These are phyloP conservation scores for Mucor lusitanicus DNA, from an alignment of 371 early-diverging fungal species.

Conservation along the genomic window DNA sequence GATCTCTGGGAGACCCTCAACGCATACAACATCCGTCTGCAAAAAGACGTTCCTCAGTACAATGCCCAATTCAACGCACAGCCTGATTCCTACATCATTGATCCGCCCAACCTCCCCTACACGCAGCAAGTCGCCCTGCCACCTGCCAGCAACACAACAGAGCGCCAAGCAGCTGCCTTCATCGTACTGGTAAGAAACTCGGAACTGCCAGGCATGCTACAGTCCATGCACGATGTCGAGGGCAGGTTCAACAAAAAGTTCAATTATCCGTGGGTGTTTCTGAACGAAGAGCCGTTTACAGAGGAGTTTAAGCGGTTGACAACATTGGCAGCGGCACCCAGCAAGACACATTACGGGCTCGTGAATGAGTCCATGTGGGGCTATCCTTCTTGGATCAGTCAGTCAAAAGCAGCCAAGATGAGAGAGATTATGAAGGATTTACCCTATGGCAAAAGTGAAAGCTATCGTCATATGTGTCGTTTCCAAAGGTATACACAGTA, in stretches of 20 bases:
- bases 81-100: conserved; percentile 29
- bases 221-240: conserved; percentile 67
- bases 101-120: conserved; percentile 27
- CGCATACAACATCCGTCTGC: background rate
- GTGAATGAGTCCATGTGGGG: conserved; percentile 76
- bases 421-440: conserved; percentile 63
- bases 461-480: conserved; percentile 96
- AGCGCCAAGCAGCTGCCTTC: conserved; percentile 64
- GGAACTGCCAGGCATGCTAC: conserved; percentile 69
- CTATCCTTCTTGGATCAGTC: conserved; percentile 81
- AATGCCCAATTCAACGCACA: conserved; percentile 13
- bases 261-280: conserved; percentile 82
- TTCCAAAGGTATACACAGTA: conserved; percentile 42
- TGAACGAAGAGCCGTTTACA: conserved; percentile 77
- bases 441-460: conserved; percentile 83
- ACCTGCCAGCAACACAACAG: conserved; percentile 24
- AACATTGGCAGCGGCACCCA: conserved; percentile 39
- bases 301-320: conserved; percentile 53
- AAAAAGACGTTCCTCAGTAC: background rate
- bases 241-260: conserved; percentile 75
- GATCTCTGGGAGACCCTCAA: background rate
- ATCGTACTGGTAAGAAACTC: conserved; percentile 67
- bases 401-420: conserved; percentile 52
- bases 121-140: conserved; percentile 31
- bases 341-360: conserved; percentile 51